phyloP scores from a whole-genome alignment of 768 basidiomycete species.

The Filobasidium floriforme region DNA sequence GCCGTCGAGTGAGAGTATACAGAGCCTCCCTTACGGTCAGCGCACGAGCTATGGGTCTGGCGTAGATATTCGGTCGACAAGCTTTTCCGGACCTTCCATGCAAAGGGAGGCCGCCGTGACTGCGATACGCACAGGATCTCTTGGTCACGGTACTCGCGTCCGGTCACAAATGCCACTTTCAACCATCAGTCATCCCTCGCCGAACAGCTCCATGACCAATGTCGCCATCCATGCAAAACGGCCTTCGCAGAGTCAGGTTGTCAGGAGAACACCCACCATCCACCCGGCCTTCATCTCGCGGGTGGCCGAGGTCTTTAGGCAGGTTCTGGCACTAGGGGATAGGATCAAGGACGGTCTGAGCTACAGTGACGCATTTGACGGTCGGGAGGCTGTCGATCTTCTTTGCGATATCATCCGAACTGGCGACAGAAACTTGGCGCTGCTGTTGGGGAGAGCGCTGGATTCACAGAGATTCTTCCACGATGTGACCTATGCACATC shows the following conservation, averaged over 20 bases:
- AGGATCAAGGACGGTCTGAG: conserved; percentile 88
- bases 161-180: conserved; percentile 11
- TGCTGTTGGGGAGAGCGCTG: conserved; percentile 87
- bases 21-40: conserved; percentile 28
- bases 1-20: conserved; percentile 39
- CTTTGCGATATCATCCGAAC: conserved; percentile 98
- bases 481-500: conserved; percentile 89
- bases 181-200: conserved; percentile 29
- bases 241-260: conserved; percentile 43
- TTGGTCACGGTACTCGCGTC: conserved; percentile 28
- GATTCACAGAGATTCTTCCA: conserved; percentile 99
- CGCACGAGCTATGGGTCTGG: conserved; percentile 22
- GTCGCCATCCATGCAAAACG: conserved; percentile 44
- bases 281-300: conserved; percentile 94
- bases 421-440: conserved; percentile 87
- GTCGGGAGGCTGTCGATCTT: conserved; percentile 92
- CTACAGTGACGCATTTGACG: conserved; percentile 94
- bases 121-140: conserved; percentile 34
- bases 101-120: conserved; percentile 29
- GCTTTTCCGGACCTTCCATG: conserved; percentile 37
- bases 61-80: conserved; percentile 33
- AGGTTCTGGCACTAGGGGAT: conserved; percentile 68
- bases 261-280: conserved; percentile 61
- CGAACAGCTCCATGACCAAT: conserved; percentile 33
- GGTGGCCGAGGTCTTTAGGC: conserved; percentile 86